Conservation (phyloP, 768 basidiomycete genomes). For the Leucosporidium creatinivorum region DNA sequence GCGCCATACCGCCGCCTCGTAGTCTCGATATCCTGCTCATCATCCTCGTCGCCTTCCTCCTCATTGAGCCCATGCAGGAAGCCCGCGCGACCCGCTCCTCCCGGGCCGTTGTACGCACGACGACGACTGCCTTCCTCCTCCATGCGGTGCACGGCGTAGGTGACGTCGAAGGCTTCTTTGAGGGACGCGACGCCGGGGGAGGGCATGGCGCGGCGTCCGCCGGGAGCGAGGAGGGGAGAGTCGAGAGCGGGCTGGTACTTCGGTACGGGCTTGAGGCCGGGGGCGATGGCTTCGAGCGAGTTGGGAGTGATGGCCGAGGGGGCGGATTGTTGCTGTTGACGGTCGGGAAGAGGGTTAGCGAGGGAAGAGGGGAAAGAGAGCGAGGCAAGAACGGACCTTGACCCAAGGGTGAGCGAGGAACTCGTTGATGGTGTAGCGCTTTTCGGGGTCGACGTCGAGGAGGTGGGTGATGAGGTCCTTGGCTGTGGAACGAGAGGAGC, state of each 20-base stretch:
- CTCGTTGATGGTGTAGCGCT: slow-evolving; percentile 95
- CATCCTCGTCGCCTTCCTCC: slow-evolving; percentile 64
- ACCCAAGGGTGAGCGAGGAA: slow-evolving; percentile 97
- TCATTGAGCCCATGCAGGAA: slow-evolving; percentile 84
- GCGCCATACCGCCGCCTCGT: slow-evolving; percentile 46
- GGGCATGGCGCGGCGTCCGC: slow-evolving; percentile 62
- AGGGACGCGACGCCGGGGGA: slow-evolving; percentile 88
- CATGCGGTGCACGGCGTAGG: slow-evolving; percentile 98
- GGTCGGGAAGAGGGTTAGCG: not conserved
- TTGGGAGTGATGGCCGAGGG: slow-evolving; percentile 57
- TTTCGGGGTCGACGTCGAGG: slow-evolving; percentile 88
- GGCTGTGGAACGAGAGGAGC: slow-evolving; percentile 48
- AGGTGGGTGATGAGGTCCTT: slow-evolving; percentile 93
- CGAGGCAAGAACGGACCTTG: slow-evolving; percentile 43
- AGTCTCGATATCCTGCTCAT: slow-evolving; percentile 54
- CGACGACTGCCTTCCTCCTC: slow-evolving; percentile 92
- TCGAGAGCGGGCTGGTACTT: slow-evolving; percentile 52
- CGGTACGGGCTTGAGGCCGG: slow-evolving; percentile 45
- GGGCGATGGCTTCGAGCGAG: slow-evolving; percentile 38
- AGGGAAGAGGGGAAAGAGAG: not conserved
- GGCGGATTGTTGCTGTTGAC: slow-evolving; percentile 38
- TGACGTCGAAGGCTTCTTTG: slow-evolving; percentile 97
- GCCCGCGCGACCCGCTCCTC: slow-evolving; percentile 73
- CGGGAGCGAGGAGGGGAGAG: slow-evolving; percentile 79
- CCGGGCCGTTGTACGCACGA: slow-evolving; percentile 68